Evolutionary conservation across 352 stramenopile species (phyloP).

Genomic region (Pythium oligandrum): DNA sequence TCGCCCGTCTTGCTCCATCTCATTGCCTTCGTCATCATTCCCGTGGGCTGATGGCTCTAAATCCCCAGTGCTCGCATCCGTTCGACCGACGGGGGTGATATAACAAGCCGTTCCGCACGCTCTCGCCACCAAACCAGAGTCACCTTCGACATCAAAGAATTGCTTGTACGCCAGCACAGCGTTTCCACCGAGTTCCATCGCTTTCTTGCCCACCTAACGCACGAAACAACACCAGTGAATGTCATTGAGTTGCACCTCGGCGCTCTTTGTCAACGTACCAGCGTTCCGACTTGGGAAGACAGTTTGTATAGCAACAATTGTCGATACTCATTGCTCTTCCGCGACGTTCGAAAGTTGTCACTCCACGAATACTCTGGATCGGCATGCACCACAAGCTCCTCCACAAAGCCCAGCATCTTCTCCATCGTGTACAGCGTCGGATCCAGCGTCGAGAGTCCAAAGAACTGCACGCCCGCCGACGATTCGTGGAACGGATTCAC

Average conservation of each 20-base stretch:
- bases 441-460: conserved; percentile 94
- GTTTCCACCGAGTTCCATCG: conserved; percentile 96
- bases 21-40: conserved; percentile 33
- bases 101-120: conserved; percentile 93
- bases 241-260: not conserved
- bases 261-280: conserved; percentile 21
- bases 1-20: no score
- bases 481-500: conserved; percentile 97
- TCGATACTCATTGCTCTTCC: conserved; percentile 94
- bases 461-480: conserved; percentile 96
- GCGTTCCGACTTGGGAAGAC: conserved; percentile 77
- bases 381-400: conserved; percentile 96
- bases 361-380: conserved; percentile 98
- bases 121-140: conserved; percentile 95
- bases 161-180: conserved; percentile 97
- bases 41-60: conserved; percentile 16
- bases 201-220: conserved; percentile 92
- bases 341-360: conserved; percentile 90
- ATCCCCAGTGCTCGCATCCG: conserved; percentile 7
- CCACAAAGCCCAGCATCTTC: conserved; percentile 90
- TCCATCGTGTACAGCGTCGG: conserved; percentile 85
- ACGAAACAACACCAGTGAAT: conserved; percentile 23
- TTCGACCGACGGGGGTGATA: conserved; percentile 61
- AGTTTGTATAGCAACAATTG: conserved; percentile 96
- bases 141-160: conserved; percentile 98